These are phyloP conservation scores for Helicocarpus griseus DNA, from an alignment of 2,329 filamentous ascomycete species.

Conservation along the genomic window DNA sequence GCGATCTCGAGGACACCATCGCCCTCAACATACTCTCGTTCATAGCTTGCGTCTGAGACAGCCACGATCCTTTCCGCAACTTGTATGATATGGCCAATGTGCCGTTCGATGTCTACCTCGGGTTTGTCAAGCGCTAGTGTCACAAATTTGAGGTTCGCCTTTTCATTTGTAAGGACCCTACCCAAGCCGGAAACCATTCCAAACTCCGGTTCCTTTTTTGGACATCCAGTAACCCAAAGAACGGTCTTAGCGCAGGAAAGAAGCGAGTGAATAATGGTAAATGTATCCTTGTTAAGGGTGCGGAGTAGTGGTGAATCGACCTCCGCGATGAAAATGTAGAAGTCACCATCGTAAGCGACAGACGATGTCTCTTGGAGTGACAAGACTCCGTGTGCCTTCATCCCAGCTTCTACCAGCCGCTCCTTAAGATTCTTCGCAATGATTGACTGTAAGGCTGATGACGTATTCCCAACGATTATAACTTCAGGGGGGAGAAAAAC, in stretches of 20 bases:
- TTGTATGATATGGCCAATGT: neutral
- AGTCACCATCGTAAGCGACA: neutral
- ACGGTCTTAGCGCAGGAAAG: constrained; percentile 16
- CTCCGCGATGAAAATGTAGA: constrained; percentile 12
- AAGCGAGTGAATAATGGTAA: constrained; percentile 16
- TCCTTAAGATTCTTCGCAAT: neutral
- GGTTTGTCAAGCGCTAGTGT: neutral
- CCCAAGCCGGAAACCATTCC: constrained; percentile 7
- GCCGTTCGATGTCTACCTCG: neutral
- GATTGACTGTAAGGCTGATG: neutral
- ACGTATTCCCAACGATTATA: neutral
- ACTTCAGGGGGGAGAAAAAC: constrained; percentile 5
- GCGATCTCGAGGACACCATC: neutral
- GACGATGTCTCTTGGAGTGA: neutral
- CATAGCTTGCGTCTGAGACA: neutral
- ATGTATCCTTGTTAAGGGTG: constrained; percentile 13
- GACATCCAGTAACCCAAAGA: constrained; percentile 23
- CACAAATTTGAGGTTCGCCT: neutral
- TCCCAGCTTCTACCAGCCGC: neutral
- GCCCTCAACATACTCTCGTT: neutral
- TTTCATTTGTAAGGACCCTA: constrained; percentile 10
- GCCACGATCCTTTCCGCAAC: constrained; percentile 8
- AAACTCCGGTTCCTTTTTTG: constrained; percentile 2
- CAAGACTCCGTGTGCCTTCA: neutral
- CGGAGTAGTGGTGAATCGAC: constrained; percentile 11